Percentiles rank a stretch among this genome's conserved stretches.
These are phyloP conservation scores for Saccharomycopsis fibuligera DNA, from an alignment of 805 yeast genomes.

Conservation along the genomic window DNA sequence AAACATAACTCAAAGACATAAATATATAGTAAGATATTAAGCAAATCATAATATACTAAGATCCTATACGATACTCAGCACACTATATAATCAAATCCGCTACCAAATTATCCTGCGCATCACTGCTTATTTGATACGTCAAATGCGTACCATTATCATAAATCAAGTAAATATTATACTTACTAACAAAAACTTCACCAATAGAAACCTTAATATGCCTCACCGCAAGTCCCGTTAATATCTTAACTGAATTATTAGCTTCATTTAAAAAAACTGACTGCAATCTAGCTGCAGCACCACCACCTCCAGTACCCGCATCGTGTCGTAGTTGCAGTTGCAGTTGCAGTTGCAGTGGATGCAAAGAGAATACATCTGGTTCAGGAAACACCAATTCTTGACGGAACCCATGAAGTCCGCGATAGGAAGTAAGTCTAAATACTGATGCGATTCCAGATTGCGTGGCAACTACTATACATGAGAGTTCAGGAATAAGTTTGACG, in stretches of 20 bases:
- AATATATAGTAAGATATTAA: too few species aligned
- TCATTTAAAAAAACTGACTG: too few species aligned
- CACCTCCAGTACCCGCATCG: too few species aligned
- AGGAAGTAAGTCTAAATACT: constrained; percentile 29
- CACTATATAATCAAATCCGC: background rate
- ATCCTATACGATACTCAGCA: background rate
- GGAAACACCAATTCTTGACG: constrained; percentile 41
- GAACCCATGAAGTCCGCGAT: constrained; percentile 30
- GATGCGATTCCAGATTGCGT: constrained; percentile 31
- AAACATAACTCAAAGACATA: too few species aligned
- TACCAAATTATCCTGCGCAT: constrained; percentile 3
- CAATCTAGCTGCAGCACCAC: too few species aligned
- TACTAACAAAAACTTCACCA: constrained; percentile 24
- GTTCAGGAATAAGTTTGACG: constrained; percentile 27
- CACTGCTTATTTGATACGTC: constrained; percentile 23
- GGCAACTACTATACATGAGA: constrained; percentile 29
- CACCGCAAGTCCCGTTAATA: constrained; percentile 4
- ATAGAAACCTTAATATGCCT: constrained; percentile 18
- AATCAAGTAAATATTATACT: constrained; percentile 22
- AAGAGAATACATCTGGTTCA: constrained; percentile 14
- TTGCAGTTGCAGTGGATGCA: background rate
- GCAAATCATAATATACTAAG: background rate
- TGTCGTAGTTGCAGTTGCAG: too few species aligned
- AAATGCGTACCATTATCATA: constrained; percentile 27
- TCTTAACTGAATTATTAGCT: too few species aligned